Evolutionary conservation across 306 rosid genomes (phyloP).

Genomic region (Malus orientalis): DNA sequence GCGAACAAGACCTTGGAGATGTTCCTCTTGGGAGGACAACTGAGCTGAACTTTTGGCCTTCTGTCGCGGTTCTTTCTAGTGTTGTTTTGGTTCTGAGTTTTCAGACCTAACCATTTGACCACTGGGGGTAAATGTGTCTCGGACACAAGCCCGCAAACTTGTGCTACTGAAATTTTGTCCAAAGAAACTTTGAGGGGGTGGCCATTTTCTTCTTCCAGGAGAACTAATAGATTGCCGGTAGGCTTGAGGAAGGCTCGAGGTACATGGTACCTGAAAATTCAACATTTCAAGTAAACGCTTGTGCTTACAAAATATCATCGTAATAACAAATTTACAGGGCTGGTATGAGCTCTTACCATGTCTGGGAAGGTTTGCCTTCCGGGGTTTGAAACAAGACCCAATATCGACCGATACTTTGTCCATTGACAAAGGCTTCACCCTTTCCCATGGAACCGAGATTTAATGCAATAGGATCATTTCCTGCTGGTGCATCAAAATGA

Average conservation of each 20-base stretch:
- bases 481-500: conserved; percentile 57
- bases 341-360: conserved; percentile 38
- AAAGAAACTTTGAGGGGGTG: conserved; percentile 40
- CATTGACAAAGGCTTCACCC: conserved; percentile 74
- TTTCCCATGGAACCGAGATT: conserved; percentile 92
- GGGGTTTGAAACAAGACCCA: conserved; percentile 74
- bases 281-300: neutral
- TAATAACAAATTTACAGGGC: neutral
- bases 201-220: conserved; percentile 69
- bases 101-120: conserved; percentile 22
- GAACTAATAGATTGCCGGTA: conserved; percentile 50
- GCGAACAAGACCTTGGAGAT: conserved; percentile 37
- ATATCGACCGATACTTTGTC: conserved; percentile 70
- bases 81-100: neutral
- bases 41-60: conserved; percentile 10
- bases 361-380: conserved; percentile 71
- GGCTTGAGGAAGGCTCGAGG: conserved; percentile 72
- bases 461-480: conserved; percentile 54
- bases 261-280: conserved; percentile 59
- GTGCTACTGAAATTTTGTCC: conserved; percentile 24
- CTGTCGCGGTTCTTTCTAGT: neutral
- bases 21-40: conserved; percentile 28
- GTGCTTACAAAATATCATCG: neutral
- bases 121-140: conserved; percentile 29
- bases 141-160: conserved; percentile 29